Conservation (phyloP, 768 basidiomycete genomes). For the Tulasnella sp. region DNA sequence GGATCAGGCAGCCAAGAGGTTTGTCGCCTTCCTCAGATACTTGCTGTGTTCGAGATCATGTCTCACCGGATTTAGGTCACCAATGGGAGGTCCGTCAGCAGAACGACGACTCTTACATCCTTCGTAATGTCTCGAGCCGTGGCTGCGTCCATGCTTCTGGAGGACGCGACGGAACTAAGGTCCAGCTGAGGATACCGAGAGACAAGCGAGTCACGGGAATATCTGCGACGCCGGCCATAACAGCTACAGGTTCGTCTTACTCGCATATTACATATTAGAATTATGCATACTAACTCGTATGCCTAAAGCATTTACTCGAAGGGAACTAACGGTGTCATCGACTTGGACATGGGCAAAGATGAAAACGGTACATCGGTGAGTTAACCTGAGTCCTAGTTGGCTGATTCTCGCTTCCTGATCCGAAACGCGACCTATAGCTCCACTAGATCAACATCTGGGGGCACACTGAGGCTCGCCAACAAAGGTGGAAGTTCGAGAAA, state of each 20-base stretch:
- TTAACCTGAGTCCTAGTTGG: not conserved
- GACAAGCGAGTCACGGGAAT: not conserved
- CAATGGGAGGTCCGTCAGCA: constrained; percentile 4
- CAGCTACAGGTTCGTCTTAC: not conserved
- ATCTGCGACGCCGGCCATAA: not conserved
- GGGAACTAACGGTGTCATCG: not conserved
- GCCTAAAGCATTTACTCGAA: not conserved
- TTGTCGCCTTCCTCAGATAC: not conserved
- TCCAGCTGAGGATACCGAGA: constrained; percentile 7
- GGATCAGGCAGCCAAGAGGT: constrained; percentile 9
- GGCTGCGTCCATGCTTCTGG: not conserved
- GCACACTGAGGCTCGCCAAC: not conserved
- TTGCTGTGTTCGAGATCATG: not conserved
- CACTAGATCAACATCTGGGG: constrained; percentile 14
- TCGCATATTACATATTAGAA: not conserved
- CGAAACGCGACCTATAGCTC: not conserved
- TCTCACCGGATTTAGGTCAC: not conserved
- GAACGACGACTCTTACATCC: not conserved
- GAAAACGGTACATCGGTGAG: not conserved
- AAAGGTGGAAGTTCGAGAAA: constrained; percentile 10
- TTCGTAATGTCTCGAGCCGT: not conserved
- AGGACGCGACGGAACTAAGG: not conserved
- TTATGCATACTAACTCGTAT: not conserved
- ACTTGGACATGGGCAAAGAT: not conserved
- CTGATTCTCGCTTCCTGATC: not conserved